Base-by-base conservation (phyloP, 441 rosid species). In the Adansonia rubrostipa region DNA sequence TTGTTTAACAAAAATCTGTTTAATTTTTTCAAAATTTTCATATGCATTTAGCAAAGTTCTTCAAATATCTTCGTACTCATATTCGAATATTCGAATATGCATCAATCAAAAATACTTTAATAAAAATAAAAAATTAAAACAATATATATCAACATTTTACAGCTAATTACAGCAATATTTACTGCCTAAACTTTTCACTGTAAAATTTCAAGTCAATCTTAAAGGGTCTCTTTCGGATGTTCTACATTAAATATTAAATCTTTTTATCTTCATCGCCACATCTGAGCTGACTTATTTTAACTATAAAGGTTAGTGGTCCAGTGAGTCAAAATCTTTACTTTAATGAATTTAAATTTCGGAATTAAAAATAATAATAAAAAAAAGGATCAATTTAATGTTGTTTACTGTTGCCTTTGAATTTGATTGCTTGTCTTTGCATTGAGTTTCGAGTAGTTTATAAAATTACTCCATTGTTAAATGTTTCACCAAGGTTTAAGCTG, bases 91-190 rank as follows among this genome's bases (percentile, higher is more conserved):
- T 24, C 28, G 1, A 24, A 24, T 24, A 24, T 24, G 28, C 28
- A 24, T 24, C 28, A 1, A 24, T 24, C 28, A 24, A 24, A 0
- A 24, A 24, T 24, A 24, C 28, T 24, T 1, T 24, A 24, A 24
- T 1, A 24, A 24, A 24, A 24, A 24, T 24, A 24, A 24, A 24
- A 1, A 24, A 24, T 24, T 24, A 1, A 24, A 24, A 24, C 28
- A 24, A 24, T 24, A 24, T 24, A 24, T 24, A 24, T 24, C 28
- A 1, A 24, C 28, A 63, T 63, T 33, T 63, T 33, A 50, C 53
- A 61, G 60, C 58, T 73, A n/a, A 64, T 44, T n/a, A 64, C 24
- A 17, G 22, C 54, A 53, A 24, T 20, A 57, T 19, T 58, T 58
- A 28, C 24, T 22, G 60, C 40, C 48, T 6, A 64, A 45, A 24